These are phyloP conservation scores for Exophiala phaeomuriformis DNA, from an alignment of 2,329 filamentous ascomycete genomes.

Conservation along the genomic window DNA sequence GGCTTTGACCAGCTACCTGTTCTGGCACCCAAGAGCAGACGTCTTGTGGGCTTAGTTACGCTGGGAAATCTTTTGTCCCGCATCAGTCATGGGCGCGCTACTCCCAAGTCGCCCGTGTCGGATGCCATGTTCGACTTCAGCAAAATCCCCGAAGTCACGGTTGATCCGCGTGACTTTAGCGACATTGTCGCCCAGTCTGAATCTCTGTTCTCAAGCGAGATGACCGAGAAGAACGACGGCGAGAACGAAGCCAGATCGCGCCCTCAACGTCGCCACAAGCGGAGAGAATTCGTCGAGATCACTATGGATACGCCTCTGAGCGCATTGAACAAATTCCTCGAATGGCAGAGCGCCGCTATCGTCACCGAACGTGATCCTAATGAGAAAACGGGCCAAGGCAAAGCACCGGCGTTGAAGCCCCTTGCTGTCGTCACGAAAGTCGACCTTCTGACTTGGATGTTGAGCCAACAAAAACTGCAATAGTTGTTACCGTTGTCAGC, in stretches of 20 bases:
- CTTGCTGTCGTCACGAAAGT: constrained; percentile 89
- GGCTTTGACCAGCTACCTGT: constrained; percentile 97
- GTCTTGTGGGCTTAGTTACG: constrained; percentile 85
- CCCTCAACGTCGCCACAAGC: constrained; percentile 29
- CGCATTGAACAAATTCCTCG: constrained; percentile 69
- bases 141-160: constrained; percentile 78
- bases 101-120: constrained; percentile 63
- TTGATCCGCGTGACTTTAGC: constrained; percentile 66
- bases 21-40: constrained; percentile 58
- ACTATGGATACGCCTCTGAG: constrained; percentile 80
- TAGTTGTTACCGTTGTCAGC: not conserved
- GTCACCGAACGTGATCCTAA: constrained; percentile 68
- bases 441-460: constrained; percentile 85
- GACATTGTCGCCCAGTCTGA: constrained; percentile 12
- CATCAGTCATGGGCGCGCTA: constrained; percentile 75
- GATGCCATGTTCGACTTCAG: constrained; percentile 97
- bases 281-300: constrained; percentile 81
- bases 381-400: constrained; percentile 27
- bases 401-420: constrained; percentile 59
- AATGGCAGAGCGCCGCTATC: constrained; percentile 95
- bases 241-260: constrained; percentile 6
- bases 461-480: constrained; percentile 51
- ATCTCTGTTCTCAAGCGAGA: not conserved
- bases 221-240: constrained; percentile 14
- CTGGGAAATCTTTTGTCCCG: constrained; percentile 89